These are phyloP conservation scores for Debaryomyces sp. DNA, from an alignment of 1,139 yeast species.

Conservation along the genomic window DNA sequence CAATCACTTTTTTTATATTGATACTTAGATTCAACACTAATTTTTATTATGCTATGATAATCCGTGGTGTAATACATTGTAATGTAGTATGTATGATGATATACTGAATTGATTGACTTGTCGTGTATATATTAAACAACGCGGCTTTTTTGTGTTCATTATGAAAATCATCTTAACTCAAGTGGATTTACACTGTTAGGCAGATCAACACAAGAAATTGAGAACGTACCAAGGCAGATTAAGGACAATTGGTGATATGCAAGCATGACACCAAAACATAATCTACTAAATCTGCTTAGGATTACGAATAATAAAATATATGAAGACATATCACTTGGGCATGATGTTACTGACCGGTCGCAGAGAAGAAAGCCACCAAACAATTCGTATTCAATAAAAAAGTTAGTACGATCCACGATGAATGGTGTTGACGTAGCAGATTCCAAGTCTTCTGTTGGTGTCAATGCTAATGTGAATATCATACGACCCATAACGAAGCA, in stretches of 20 bases:
- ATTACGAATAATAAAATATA: constrained; percentile 30
- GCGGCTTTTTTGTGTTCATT: constrained; percentile 7
- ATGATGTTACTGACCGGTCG: constrained; percentile 24
- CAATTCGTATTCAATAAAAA: constrained; percentile 17
- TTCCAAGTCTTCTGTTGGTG: neutral
- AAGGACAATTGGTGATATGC: constrained; percentile 3
- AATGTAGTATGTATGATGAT: neutral
- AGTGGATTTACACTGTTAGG: neutral
- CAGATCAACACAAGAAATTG: neutral
- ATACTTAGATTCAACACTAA: constrained; percentile 4
- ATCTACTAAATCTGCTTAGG: constrained; percentile 29
- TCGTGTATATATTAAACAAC: constrained; percentile 5
- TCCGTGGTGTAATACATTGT: neutral
- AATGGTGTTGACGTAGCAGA: neutral
- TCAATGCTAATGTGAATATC: neutral
- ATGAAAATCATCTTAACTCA: constrained; percentile 1
- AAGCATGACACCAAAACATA: constrained; percentile 17
- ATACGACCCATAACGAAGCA: neutral
- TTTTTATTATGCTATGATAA: neutral
- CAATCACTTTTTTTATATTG: constrained; percentile 1
- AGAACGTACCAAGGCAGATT: neutral
- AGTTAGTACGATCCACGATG: constrained; percentile 13
- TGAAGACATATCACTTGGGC: constrained; percentile 20
- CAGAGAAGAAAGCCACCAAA: constrained; percentile 18
- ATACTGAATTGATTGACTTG: neutral